A percentile compares a stretch with the other conserved stretches of the same genome.
These are phyloP conservation scores for Bauhinia variegata DNA, from an alignment of 306 rosid species.

Conservation along the genomic window DNA sequence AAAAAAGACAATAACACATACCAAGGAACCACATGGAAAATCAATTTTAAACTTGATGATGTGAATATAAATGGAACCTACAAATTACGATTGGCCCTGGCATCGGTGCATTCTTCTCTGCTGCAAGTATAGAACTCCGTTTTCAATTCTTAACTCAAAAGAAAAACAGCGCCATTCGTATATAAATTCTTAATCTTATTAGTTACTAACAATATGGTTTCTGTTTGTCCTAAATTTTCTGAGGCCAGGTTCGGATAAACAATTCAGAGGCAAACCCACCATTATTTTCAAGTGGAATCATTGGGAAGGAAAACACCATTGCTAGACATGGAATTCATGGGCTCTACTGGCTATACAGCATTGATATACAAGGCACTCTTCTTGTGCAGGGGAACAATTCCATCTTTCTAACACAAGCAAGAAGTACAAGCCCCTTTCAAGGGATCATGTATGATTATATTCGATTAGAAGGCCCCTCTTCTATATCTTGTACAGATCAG, in stretches of 20 bases:
- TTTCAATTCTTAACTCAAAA: too few species aligned
- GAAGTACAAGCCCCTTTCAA: constrained; percentile 59
- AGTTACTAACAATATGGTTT: neutral
- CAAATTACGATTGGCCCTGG: constrained; percentile 65
- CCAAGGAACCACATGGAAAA: constrained; percentile 76
- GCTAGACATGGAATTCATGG: constrained; percentile 97
- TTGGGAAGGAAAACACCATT: constrained; percentile 83
- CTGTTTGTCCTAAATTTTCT: neutral
- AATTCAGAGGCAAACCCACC: constrained; percentile 57
- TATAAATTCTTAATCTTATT: too few species aligned
- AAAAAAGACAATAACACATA: constrained; percentile 58
- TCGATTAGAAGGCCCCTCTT: constrained; percentile 67
- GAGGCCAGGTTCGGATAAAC: constrained; percentile 69
- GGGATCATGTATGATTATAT: constrained; percentile 88
- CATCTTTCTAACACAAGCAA: constrained; percentile 64
- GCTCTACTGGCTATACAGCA: constrained; percentile 70
- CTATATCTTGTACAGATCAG: neutral
- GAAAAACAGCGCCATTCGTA: too few species aligned
- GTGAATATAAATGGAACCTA: constrained; percentile 44
- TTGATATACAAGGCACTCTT: constrained; percentile 46
- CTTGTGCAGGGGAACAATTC: constrained; percentile 58
- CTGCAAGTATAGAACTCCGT: too few species aligned
- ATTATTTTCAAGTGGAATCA: constrained; percentile 67
- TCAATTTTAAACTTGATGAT: constrained; percentile 58
- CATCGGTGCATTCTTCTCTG: constrained; percentile 42